Conservation (phyloP, 192 early-diverging fungal genomes). For the Helicostylum pulchrum region DNA sequence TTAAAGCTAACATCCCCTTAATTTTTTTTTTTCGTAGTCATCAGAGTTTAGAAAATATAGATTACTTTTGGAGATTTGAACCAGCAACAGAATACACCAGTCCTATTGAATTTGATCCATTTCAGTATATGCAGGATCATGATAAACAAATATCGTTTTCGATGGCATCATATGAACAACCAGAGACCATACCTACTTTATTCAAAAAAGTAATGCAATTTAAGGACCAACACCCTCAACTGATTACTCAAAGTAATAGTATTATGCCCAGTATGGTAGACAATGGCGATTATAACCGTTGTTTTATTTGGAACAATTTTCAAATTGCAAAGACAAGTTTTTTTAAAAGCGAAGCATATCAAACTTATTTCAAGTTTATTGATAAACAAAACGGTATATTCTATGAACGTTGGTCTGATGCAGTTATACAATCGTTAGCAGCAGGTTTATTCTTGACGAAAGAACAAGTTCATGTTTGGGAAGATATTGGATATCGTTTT, state of each 20-base stretch:
- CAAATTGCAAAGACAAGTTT: constrained; percentile 50
- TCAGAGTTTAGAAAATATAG: constrained; percentile 43
- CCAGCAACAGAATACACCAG: constrained; percentile 47
- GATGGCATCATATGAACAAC: constrained; percentile 43
- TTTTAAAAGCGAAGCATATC: constrained; percentile 52
- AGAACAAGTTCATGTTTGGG: constrained; percentile 66
- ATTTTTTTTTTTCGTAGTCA: constrained; percentile 48
- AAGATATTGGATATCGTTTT: constrained; percentile 69
- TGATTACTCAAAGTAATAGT: constrained; percentile 34
- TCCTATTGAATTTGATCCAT: constrained; percentile 53
- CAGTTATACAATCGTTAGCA: constrained; percentile 67
- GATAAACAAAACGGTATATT: constrained; percentile 68
- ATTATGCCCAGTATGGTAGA: constrained; percentile 9
- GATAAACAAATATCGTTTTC: constrained; percentile 50
- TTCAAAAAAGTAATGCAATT: constrained; percentile 45
- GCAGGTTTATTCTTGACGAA: constrained; percentile 58
- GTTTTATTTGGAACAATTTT: constrained; percentile 81
- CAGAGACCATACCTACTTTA: constrained; percentile 43
- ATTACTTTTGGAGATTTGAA: constrained; percentile 61
- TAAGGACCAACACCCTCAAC: constrained; percentile 7
- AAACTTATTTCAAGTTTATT: constrained; percentile 58
- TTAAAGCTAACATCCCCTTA: too few relatives aligned
- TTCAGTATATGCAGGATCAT: constrained; percentile 52
- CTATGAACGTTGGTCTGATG: constrained; percentile 70
- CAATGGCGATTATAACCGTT: constrained; percentile 52